A percentile compares a stretch with the other conserved stretches of the same genome.
These are phyloP conservation scores for Plenodomus lindquistii DNA, from an alignment of 2,329 filamentous ascomycete genomes.

Conservation along the genomic window DNA sequence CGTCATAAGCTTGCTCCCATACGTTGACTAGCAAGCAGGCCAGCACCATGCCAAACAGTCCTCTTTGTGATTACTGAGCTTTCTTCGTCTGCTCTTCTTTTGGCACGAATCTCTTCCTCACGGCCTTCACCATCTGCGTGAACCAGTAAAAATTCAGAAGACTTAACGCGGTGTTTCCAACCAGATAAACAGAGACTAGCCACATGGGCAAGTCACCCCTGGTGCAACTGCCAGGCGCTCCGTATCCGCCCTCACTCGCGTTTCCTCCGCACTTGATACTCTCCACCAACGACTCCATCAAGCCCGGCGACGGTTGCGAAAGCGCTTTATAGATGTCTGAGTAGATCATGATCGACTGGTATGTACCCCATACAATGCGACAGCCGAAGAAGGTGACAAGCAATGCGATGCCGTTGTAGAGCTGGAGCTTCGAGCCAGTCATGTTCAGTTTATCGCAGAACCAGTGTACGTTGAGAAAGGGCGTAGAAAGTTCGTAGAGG, in stretches of 20 bases:
- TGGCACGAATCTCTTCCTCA: constrained; percentile 72
- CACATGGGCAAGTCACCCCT: constrained; percentile 62
- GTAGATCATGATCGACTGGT: constrained; percentile 67
- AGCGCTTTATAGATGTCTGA: constrained; percentile 64
- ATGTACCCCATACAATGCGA: constrained; percentile 77
- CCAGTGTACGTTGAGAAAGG: constrained; percentile 87
- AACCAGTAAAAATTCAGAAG: constrained; percentile 83
- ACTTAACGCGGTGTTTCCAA: constrained; percentile 72
- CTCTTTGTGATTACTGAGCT: constrained; percentile 9
- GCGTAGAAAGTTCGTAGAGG: constrained; percentile 82
- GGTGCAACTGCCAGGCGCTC: constrained; percentile 22
- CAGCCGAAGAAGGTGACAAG: constrained; percentile 74
- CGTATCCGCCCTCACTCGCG: constrained; percentile 31
- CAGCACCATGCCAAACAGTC: neutral
- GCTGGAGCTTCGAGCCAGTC: constrained; percentile 73
- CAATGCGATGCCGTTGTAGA: constrained; percentile 76
- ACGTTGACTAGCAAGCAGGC: neutral
- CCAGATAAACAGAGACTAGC: constrained; percentile 70
- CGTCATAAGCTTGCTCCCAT: neutral
- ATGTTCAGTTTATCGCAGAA: constrained; percentile 83
- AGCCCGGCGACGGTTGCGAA: constrained; percentile 20
- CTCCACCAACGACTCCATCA: constrained; percentile 21
- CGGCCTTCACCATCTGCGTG: constrained; percentile 80
- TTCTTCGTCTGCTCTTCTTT: constrained; percentile 24
- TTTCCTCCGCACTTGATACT: constrained; percentile 54